Evolutionary conservation across 257 asterid species (phyloP).

Genomic region (Solanum commersonii): DNA sequence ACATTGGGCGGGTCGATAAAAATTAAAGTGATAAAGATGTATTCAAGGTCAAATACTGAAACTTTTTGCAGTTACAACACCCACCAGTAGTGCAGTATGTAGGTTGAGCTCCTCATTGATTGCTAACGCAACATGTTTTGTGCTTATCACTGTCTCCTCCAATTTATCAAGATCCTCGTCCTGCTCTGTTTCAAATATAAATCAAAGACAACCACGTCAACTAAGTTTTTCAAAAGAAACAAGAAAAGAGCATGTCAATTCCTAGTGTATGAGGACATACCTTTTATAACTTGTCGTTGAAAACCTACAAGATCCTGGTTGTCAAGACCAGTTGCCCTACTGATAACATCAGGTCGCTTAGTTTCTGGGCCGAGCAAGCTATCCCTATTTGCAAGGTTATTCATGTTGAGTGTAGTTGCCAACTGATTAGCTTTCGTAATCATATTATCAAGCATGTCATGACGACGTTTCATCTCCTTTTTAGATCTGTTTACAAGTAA

Average conservation of each 20-base stretch:
- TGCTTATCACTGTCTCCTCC: constrained; percentile 11
- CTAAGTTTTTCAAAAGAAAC: neutral
- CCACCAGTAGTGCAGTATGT: constrained; percentile 7
- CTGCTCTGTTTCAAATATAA: constrained; percentile 2
- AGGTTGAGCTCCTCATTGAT: constrained; percentile 15
- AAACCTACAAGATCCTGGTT: constrained; percentile 15
- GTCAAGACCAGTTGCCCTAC: constrained; percentile 13
- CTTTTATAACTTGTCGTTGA: constrained; percentile 18
- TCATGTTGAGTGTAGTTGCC: constrained; percentile 19
- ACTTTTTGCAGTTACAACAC: neutral
- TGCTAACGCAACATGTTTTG: constrained; percentile 13
- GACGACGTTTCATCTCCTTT: constrained; percentile 17
- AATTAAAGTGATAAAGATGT: neutral
- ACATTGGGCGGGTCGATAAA: neutral
- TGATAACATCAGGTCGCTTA: constrained; percentile 11
- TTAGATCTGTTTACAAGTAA: constrained; percentile 6
- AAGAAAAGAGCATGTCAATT: neutral
- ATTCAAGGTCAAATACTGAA: neutral
- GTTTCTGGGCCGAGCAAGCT: constrained; percentile 20
- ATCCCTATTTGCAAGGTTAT: constrained; percentile 11
- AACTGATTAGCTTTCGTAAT: constrained; percentile 10
- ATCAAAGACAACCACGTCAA: neutral
- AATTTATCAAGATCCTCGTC: constrained; percentile 10
- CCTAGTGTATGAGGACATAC: constrained; percentile 1
- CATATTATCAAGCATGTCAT: constrained; percentile 10